Evolutionary conservation across 139 green algal species (phyloP).

Genomic region (Picochlorum sp.): DNA sequence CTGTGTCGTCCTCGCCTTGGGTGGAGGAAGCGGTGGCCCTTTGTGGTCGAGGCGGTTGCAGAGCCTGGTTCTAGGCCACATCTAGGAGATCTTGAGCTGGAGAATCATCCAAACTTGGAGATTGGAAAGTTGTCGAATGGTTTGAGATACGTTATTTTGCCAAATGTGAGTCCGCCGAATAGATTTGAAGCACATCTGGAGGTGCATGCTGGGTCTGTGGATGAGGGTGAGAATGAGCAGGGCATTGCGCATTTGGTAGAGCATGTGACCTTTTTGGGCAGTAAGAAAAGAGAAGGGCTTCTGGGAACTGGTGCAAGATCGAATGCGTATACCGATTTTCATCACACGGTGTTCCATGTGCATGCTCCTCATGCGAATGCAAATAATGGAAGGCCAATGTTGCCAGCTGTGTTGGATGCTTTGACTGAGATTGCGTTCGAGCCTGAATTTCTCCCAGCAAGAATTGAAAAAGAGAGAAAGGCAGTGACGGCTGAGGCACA

Average conservation of each 20-base stretch:
- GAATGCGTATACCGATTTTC: slow-evolving; percentile 99
- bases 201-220: slow-evolving; percentile 68
- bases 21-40: neutral
- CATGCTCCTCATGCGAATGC: slow-evolving; percentile 72
- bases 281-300: slow-evolving; percentile 77
- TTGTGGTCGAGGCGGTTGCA: slow-evolving; percentile 8
- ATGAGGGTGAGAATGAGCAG: slow-evolving; percentile 70
- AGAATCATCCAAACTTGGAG: slow-evolving; percentile 50
- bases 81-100: slow-evolving; percentile 35
- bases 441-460: slow-evolving; percentile 69
- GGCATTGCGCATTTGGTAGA: slow-evolving; percentile 97
- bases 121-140: slow-evolving; percentile 68
- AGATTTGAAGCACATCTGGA: slow-evolving; percentile 94
- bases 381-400: slow-evolving; percentile 62
- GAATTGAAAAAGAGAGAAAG: slow-evolving; percentile 96
- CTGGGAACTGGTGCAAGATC: slow-evolving; percentile 81
- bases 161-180: slow-evolving; percentile 80
- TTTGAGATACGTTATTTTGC: slow-evolving; percentile 90
- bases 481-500: slow-evolving; percentile 91
- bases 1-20: neutral
- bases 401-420: slow-evolving; percentile 83
- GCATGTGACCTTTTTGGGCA: slow-evolving; percentile 98
- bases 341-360: slow-evolving; percentile 99
- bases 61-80: neutral
- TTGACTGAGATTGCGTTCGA: slow-evolving; percentile 87